Evolutionary conservation across 2,329 filamentous ascomycete genomes (phyloP), one percentile per base, ranked within the genome.

Genomic region (Phaeosphaeriaceae sp.): DNA sequence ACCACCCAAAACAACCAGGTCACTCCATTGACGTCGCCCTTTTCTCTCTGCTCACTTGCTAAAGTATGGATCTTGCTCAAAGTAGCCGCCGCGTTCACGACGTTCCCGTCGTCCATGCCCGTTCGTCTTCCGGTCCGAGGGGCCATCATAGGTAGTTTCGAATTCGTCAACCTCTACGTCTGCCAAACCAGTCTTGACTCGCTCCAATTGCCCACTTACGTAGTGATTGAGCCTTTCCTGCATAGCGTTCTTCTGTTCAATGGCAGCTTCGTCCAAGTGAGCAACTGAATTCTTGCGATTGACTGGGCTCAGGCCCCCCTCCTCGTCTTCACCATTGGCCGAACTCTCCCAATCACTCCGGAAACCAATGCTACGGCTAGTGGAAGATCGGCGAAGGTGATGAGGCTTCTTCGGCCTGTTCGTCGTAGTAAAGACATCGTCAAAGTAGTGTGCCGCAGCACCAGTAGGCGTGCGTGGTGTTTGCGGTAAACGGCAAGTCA

Each of bases 361-460:
- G 46, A 86, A 85, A 29, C 90, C 89, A 48, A 97, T 92, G 39
- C 90, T 95, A 33, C 93, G 86, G 35, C 85, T 85, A 0, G 90
- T 92, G 4, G 91, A 93, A 4, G 89, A 92, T 47, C 91, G 86
- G 30, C 90, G 87, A 61, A 93, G 79, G 15, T 79, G 77, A 16
- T 81, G 81, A 58, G 64, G 77, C 59, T 76, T 79, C 64, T 74
- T 60, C 32, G 71, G 70, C 44, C 66, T 68, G 51, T 73, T 71
- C 21, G 61, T 51, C 56, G 79, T 76, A 30, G 87, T 83, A 82
- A 96, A 88, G 51, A 92, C 85, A 67, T 97, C 93, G 66, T 97
- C 93, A 70, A 97, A 97, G 79, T 97, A 97, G 72, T 97, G 92
- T 6, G 88, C 83, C 75, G 95, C 93, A 33, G 87, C 91, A 1